A percentile compares a stretch with the other conserved stretches of the same genome.
These are phyloP conservation scores for Alternaria sp. DNA, from an alignment of 2,329 filamentous ascomycete species.

Conservation along the genomic window DNA sequence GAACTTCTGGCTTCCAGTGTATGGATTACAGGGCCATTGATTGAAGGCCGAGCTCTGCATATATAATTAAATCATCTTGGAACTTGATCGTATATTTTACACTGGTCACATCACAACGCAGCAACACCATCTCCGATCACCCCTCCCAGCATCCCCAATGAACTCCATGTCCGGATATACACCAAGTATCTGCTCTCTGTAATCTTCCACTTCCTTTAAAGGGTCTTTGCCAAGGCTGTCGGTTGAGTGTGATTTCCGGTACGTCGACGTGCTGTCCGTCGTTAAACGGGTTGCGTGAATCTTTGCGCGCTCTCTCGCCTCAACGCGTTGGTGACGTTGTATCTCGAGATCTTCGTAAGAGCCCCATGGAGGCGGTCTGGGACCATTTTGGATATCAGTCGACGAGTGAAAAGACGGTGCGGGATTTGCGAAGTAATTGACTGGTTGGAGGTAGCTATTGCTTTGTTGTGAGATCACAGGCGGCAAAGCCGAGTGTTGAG, in stretches of 20 bases:
- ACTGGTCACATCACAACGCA: slow-evolving; percentile 31
- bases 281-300: not conserved
- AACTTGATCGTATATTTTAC: not conserved
- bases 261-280: not conserved
- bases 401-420: not conserved
- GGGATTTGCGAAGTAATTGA: not conserved
- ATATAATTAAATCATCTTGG: not conserved
- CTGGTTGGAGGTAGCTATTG: too few relatives aligned
- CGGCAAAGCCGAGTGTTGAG: not conserved
- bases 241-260: not conserved
- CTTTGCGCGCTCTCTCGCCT: slow-evolving; percentile 16
- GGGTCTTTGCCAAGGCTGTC: slow-evolving; percentile 15
- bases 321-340: slow-evolving; percentile 17
- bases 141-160: slow-evolving; percentile 22
- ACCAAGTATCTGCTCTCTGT: slow-evolving; percentile 28
- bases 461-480: not conserved
- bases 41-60: not conserved
- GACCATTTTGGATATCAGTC: slow-evolving; percentile 15
- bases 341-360: slow-evolving; percentile 20
- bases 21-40: not conserved
- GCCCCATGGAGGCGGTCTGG: slow-evolving; percentile 29
- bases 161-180: slow-evolving; percentile 39
- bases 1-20: not conserved
- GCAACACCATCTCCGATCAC: slow-evolving; percentile 14
- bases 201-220: slow-evolving; percentile 30